phyloP scores from a whole-genome alignment of 176 grass and related monocot genomes.

The Oryza meridionalis region DNA sequence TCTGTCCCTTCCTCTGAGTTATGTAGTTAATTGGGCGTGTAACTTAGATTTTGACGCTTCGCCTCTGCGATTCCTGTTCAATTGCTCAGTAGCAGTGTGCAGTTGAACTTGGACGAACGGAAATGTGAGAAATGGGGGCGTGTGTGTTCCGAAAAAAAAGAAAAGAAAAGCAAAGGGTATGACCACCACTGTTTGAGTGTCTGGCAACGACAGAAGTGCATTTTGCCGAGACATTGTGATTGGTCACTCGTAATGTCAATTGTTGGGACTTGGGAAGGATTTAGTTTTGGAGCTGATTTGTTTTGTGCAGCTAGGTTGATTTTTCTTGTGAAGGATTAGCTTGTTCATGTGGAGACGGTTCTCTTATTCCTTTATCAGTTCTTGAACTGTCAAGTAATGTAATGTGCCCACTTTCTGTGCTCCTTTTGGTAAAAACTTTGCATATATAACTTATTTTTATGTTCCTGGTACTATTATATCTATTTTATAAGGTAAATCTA shows the following conservation, averaged over 20 bases:
- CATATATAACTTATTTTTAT: background rate
- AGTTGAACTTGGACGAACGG: background rate
- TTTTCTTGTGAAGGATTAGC: background rate
- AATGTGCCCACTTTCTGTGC: background rate
- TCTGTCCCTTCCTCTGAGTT: background rate
- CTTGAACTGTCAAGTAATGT: background rate
- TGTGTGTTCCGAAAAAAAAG: background rate
- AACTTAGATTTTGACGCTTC: slow-evolving; percentile 5
- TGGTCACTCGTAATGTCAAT: background rate
- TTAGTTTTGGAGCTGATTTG: background rate
- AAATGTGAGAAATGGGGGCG: background rate
- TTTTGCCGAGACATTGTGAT: background rate
- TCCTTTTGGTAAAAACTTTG: background rate
- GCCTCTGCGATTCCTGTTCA: background rate
- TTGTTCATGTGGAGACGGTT: background rate
- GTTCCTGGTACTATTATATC: background rate
- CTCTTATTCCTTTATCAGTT: background rate
- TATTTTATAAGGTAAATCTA: background rate
- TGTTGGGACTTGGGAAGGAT: background rate
- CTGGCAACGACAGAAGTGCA: background rate
- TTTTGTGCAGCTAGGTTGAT: background rate
- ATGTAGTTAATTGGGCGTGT: background rate
- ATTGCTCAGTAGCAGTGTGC: background rate
- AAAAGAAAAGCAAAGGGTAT: background rate
- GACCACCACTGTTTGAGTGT: background rate